Conservation (phyloP, 345 rosid genomes). For the Gossypium ekmanianum region DNA sequence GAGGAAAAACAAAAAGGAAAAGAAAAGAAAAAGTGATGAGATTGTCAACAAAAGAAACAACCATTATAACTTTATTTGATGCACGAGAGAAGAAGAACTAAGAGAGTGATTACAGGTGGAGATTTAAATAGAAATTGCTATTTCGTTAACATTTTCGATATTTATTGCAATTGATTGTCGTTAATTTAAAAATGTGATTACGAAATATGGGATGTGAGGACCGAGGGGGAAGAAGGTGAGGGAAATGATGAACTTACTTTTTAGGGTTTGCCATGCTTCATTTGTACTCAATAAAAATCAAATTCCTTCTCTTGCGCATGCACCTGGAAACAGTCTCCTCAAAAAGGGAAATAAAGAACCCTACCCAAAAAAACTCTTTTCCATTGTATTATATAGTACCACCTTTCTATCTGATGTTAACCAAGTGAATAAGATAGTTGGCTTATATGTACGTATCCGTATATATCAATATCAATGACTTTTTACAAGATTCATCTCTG, state of each 20-base stretch:
- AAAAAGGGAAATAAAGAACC: conserved; percentile 10
- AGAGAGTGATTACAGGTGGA: conserved; percentile 23
- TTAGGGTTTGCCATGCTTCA: conserved; percentile 62
- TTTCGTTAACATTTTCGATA: no score
- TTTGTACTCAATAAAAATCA: conserved; percentile 44
- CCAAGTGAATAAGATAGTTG: conserved; percentile 28
- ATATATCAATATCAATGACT: not conserved
- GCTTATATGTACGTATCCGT: conserved; percentile 27
- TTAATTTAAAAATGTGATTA: no score
- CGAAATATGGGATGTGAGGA: no score
- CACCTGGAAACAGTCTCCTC: conserved; percentile 40
- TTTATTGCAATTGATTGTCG: no score
- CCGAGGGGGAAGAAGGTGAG: conserved; percentile 53
- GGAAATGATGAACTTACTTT: conserved; percentile 55
- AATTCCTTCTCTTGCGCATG: conserved; percentile 43
- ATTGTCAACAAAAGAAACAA: not conserved
- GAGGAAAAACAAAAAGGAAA: not conserved
- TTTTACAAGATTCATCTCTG: no score
- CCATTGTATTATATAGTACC: conserved; percentile 22
- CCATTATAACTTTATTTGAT: not conserved
- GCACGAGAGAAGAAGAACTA: conserved; percentile 1
- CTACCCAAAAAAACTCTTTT: conserved; percentile 25
- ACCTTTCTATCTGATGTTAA: conserved; percentile 29
- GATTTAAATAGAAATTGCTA: no score
- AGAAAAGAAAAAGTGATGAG: not conserved